phyloP scores from a whole-genome alignment of 2,329 filamentous ascomycete species.

The Tolypocladium capitatum region DNA sequence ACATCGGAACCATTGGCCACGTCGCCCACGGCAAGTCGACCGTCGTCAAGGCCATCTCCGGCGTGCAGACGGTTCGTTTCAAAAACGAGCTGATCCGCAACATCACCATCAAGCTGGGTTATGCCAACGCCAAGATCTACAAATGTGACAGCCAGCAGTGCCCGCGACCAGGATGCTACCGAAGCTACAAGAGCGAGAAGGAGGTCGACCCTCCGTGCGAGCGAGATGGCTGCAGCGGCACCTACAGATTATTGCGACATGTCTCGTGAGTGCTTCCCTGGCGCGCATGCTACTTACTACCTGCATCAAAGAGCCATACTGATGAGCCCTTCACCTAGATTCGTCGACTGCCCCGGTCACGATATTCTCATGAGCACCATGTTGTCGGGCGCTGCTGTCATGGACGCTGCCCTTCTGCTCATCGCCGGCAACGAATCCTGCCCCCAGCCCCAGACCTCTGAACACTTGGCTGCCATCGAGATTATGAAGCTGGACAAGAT shows the following conservation, averaged over 20 bases:
- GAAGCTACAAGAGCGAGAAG: constrained; percentile 97
- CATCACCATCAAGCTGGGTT: constrained; percentile 99
- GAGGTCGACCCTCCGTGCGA: constrained; percentile 95
- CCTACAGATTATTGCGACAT: constrained; percentile 77
- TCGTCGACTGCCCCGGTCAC: constrained; percentile 98
- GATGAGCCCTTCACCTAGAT: constrained; percentile 35
- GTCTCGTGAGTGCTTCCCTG: constrained; percentile 57
- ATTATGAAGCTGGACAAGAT: constrained; percentile 99
- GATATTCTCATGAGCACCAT: constrained; percentile 99
- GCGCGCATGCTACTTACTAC: background rate
- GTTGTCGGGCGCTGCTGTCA: constrained; percentile 98
- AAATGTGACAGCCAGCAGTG: constrained; percentile 89
- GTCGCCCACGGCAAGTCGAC: constrained; percentile 99
- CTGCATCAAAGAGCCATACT: background rate
- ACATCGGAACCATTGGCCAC: constrained; percentile 96
- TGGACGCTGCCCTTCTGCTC: constrained; percentile 92
- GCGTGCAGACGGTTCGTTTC: constrained; percentile 96
- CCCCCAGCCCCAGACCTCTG: constrained; percentile 94
- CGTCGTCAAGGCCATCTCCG: constrained; percentile 97
- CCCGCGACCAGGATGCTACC: constrained; percentile 88
- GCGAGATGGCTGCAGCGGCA: constrained; percentile 78
- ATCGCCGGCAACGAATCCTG: constrained; percentile 98
- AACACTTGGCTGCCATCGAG: constrained; percentile 97
- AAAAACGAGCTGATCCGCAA: constrained; percentile 99
- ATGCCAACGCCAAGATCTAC: constrained; percentile 99